A percentile compares a stretch with the other conserved stretches of the same genome.
Evolutionary conservation across 148 eudicot species (phyloP).

Genomic region (Amaranthus hypochondriacus): DNA sequence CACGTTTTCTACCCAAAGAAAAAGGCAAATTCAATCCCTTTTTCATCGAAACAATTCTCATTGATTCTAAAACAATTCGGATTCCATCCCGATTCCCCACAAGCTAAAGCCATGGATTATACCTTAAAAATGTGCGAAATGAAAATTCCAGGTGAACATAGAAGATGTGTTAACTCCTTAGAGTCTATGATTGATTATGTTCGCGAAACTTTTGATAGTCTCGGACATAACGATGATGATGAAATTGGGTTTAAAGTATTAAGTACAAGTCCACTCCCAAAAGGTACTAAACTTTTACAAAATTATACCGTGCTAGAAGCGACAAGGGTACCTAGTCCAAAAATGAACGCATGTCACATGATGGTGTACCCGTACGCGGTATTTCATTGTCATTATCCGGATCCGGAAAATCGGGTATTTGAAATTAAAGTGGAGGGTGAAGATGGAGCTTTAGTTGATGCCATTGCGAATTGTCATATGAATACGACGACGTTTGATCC

Average conservation of each 20-base stretch:
- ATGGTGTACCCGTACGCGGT: conserved; percentile 10
- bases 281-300: neutral
- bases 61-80: neutral
- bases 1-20: conserved; percentile 2
- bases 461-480: conserved; percentile 13
- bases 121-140: neutral
- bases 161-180: neutral
- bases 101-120: neutral
- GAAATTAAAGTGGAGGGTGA: conserved; percentile 1
- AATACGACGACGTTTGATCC: conserved; percentile 7
- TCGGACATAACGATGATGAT: no score
- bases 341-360: conserved; percentile 1
- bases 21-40: neutral
- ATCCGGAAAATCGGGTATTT: conserved; percentile 5
- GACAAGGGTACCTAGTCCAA: neutral
- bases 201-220: no score
- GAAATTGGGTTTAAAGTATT: neutral
- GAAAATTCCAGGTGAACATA: neutral
- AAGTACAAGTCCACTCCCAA: neutral
- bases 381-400: conserved; percentile 6
- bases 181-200: neutral
- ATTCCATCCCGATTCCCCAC: neutral
- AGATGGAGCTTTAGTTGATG: neutral
- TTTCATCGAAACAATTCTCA: neutral
- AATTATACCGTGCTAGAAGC: neutral